Evolutionary conservation across 1,139 yeast genomes (phyloP), one percentile per base, ranked within the genome.

Genomic region (Magnusiomyces suaveolens): DNA sequence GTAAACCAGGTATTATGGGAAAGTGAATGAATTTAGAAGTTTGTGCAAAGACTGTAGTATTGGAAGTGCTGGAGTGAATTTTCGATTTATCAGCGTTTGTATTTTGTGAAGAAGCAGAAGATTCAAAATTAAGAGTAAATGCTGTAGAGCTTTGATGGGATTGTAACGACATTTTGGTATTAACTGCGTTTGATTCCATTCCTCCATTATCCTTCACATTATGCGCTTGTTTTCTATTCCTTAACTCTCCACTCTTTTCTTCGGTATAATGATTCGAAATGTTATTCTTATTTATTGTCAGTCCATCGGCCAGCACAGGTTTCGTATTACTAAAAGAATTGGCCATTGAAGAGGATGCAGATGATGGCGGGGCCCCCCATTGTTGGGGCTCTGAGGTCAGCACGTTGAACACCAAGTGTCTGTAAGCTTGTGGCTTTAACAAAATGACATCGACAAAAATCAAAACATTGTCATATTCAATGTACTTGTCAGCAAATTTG

Each of bases 391-490:
- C 54, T 1, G 62, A 57, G 1, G 72, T 83, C n/a, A 82, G 71
- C 16, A 79, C 72, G 62, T 92, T 92, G 72, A 80, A 90, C 2
- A 92, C 87, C 57, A 92, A 71, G 67, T 94, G 99, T 52, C 95
- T 76, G 62, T 88, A 90, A 0, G 97, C 97, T 62, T 84, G 94
- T 2, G 94, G 90, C 65, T 89, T 87, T 60, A 92, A 72, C 16
- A 92, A 76, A 54, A 92, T 71, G 48, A 90, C 75, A 64, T 94
- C 98, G 41, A 94, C 82, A 64, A 88, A 86, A 32, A 92, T 72
- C 1, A 92, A 73, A 23, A 90, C 95, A 54, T 82, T 79, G 67
- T 92, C 99, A 61, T 83, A 85, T 66, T 92, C 99, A 44, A 92
- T 84, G 69, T 94, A 92, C 66, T 86, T 85, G 69, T 92, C 99